These are phyloP conservation scores for Gautieria morchelliformis DNA, from an alignment of 768 basidiomycete species.

Conservation along the genomic window DNA sequence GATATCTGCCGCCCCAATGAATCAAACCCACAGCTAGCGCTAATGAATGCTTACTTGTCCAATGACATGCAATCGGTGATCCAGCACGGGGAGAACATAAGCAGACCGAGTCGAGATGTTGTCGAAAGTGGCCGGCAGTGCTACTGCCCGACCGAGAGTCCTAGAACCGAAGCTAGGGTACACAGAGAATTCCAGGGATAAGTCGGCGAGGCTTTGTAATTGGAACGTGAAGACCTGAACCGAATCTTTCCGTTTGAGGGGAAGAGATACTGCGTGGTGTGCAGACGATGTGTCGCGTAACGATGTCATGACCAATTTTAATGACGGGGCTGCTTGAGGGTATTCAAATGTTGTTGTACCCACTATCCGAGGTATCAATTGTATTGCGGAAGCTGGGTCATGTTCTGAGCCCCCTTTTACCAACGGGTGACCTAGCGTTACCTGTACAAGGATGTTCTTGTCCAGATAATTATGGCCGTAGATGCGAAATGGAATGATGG, in stretches of 20 bases:
- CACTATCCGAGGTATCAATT: conserved; percentile 65
- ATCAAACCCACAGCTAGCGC: not conserved
- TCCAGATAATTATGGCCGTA: conserved; percentile 97
- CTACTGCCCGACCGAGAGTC: conserved; percentile 88
- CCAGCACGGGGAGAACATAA: conserved; percentile 63
- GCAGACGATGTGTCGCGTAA: conserved; percentile 75
- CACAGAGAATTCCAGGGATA: conserved; percentile 85
- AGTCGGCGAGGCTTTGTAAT: conserved; percentile 56
- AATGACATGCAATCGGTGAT: conserved; percentile 86
- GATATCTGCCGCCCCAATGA: conserved; percentile 45
- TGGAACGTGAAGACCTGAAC: conserved; percentile 81
- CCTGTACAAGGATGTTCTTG: conserved; percentile 73
- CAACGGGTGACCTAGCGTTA: conserved; percentile 66
- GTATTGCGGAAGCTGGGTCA: conserved; percentile 40
- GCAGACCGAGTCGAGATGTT: conserved; percentile 32
- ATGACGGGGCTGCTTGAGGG: conserved; percentile 64
- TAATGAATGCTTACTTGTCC: conserved; percentile 56
- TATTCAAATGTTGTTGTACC: conserved; percentile 59
- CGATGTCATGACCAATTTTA: conserved; percentile 94
- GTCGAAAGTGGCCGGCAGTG: conserved; percentile 64
- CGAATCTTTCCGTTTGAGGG: conserved; percentile 47
- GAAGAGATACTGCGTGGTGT: conserved; percentile 84
- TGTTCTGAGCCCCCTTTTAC: conserved; percentile 27
- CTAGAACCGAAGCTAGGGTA: conserved; percentile 98
- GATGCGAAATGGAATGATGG: conserved; percentile 95